These are phyloP conservation scores for Penicillium sp. DNA, from an alignment of 2,329 filamentous ascomycete genomes.

Conservation along the genomic window DNA sequence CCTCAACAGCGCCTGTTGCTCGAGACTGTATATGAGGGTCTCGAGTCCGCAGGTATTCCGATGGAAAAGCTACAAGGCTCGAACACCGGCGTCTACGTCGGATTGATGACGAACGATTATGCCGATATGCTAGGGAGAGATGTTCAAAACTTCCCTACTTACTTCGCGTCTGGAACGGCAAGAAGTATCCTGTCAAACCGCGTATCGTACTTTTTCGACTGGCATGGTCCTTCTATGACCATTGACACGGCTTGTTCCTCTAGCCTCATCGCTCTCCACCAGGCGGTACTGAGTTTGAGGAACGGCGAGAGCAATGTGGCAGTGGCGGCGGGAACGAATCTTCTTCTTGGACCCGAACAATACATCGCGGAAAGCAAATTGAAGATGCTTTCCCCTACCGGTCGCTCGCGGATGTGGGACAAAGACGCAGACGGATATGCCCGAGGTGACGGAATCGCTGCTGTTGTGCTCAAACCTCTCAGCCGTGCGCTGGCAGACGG, in stretches of 20 bases:
- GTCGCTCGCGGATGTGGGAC: constrained; percentile 47
- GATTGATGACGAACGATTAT: constrained; percentile 26
- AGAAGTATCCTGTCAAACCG: constrained; percentile 37
- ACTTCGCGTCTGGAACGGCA: constrained; percentile 29
- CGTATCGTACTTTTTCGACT: constrained; percentile 35
- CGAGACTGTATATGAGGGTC: constrained; percentile 22
- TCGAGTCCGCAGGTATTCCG: constrained; percentile 20
- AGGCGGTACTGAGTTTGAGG: constrained; percentile 27
- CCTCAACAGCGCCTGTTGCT: constrained; percentile 24
- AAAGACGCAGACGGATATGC: constrained; percentile 45
- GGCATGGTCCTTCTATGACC: constrained; percentile 37
- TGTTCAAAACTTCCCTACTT: constrained; percentile 19
- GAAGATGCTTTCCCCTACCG: constrained; percentile 47
- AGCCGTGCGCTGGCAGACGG: constrained; percentile 43
- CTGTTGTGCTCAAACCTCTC: constrained; percentile 48
- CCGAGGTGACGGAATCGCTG: constrained; percentile 49
- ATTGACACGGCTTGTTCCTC: constrained; percentile 46
- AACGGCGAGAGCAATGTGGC: constrained; percentile 24
- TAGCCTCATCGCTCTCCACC: constrained; percentile 34
- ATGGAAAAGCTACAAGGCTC: constrained; percentile 22
- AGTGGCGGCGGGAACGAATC: constrained; percentile 21
- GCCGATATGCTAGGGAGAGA: constrained; percentile 18
- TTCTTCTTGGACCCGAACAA: constrained; percentile 26
- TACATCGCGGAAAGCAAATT: constrained; percentile 29
- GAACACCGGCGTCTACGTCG: constrained; percentile 22